Percentiles rank a stretch among this genome's conserved stretches.
Conservation (phyloP, 345 rosid genomes). For the Trapa incisa region DNA sequence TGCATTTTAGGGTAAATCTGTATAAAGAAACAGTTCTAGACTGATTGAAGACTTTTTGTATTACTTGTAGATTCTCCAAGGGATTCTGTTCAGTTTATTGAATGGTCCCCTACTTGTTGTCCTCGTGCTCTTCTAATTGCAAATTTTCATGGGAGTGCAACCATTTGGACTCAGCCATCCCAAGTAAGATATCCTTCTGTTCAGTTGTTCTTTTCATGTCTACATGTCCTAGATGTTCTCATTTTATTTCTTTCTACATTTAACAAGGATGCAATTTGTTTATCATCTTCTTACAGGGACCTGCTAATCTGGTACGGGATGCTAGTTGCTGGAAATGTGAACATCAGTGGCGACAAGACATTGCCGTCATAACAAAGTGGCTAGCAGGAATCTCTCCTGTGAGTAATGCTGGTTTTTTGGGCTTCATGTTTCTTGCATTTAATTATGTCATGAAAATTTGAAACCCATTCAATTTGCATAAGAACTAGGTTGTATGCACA, state of each 20-base stretch:
- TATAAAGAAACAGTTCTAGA: neutral
- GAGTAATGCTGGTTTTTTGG: conserved; percentile 11
- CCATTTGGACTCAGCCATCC: conserved; percentile 94
- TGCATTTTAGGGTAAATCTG: neutral
- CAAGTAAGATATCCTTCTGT: conserved; percentile 36
- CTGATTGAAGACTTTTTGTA: neutral
- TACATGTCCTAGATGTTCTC: neutral
- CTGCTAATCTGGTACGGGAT: conserved; percentile 71
- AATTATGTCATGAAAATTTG: neutral
- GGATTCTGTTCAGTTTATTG: conserved; percentile 96
- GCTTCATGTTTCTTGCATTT: neutral
- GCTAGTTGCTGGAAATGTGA: conserved; percentile 95
- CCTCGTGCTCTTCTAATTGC: conserved; percentile 91
- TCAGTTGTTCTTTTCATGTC: neutral
- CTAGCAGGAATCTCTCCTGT: conserved; percentile 89
- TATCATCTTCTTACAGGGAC: conserved; percentile 42
- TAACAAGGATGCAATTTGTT: neutral
- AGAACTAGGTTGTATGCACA: neutral
- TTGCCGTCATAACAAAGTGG: conserved; percentile 97
- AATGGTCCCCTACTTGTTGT: conserved; percentile 94
- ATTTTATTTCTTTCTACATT: neutral
- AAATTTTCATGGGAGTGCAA: conserved; percentile 90
- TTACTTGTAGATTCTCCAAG: conserved; percentile 80
- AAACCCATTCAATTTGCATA: neutral
- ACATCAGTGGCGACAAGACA: conserved; percentile 98